Conservation (phyloP, 2,329 filamentous ascomycete genomes). For the Didymella exigua region DNA sequence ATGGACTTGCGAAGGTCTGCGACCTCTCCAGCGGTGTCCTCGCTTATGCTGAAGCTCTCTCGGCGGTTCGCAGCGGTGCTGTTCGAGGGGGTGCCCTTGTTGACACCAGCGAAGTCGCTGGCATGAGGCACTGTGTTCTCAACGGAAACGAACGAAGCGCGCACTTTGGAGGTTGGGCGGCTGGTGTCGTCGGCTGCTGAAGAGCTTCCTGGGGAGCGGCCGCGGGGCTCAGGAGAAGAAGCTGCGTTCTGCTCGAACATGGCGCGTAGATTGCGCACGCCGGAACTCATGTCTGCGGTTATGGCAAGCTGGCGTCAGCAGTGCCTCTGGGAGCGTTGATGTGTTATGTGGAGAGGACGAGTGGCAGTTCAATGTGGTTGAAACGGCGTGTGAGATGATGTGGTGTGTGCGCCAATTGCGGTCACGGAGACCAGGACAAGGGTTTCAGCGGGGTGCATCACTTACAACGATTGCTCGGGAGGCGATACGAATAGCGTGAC, state of each 20-base stretch:
- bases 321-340: conserved; percentile 20
- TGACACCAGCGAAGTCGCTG: conserved; percentile 31
- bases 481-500: conserved; percentile 13
- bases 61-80: conserved; percentile 43
- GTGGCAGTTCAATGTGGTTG: conserved; percentile 17
- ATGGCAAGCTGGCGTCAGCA: conserved; percentile 34
- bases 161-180: conserved; percentile 52
- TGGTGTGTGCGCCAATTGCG: conserved; percentile 27
- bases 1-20: conserved; percentile 50
- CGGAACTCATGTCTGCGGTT: conserved; percentile 55
- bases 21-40: conserved; percentile 41
- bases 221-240: conserved; percentile 51
- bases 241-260: conserved; percentile 53
- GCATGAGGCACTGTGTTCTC: conserved; percentile 47
- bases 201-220: conserved; percentile 51
- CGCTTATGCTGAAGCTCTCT: conserved; percentile 52
- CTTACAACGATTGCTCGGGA: conserved; percentile 26
- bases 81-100: conserved; percentile 36
- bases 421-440: conserved; percentile 22
- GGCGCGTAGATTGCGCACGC: conserved; percentile 56
- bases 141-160: conserved; percentile 57
- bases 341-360: conserved; percentile 24
- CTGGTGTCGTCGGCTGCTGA: conserved; percentile 35
- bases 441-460: conserved; percentile 22
- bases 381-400: conserved; percentile 33